A percentile compares a stretch with the other conserved stretches of the same genome.
phyloP scores from a whole-genome alignment of 495 filamentous ascomycete genomes.

The Neurospora sp. region DNA sequence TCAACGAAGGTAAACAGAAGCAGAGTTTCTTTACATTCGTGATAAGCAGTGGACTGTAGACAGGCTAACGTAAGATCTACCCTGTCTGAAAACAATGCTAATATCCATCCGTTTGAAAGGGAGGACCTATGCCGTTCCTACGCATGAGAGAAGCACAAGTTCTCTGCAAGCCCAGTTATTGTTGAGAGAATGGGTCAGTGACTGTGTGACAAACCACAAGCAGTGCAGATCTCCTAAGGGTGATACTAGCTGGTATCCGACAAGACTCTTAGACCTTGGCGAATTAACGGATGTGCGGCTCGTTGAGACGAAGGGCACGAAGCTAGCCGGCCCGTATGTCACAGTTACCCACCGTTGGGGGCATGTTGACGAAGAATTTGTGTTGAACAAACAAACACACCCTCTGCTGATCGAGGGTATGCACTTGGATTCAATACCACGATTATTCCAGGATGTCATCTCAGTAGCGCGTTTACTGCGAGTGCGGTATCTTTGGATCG shows the following conservation, averaged over 20 bases:
- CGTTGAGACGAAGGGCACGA: neutral
- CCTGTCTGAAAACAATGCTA: neutral
- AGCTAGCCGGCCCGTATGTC: neutral
- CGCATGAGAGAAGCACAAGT: too few relatives aligned
- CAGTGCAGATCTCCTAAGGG: neutral
- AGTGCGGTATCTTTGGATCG: neutral
- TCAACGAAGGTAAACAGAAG: neutral
- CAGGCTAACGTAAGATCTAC: neutral
- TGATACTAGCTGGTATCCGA: neutral
- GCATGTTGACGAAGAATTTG: neutral
- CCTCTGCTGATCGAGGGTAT: neutral
- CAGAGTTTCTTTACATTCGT: neutral
- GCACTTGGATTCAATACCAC: neutral
- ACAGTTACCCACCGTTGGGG: conserved; percentile 3
- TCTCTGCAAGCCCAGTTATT: neutral
- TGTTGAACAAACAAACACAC: neutral
- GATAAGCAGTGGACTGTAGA: neutral
- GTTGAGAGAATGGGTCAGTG: neutral
- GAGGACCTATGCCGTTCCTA: neutral
- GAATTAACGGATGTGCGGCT: neutral
- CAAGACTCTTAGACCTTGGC: neutral
- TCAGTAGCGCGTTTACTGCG: neutral
- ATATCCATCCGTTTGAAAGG: neutral
- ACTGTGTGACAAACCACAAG: neutral
- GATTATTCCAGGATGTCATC: neutral